These are phyloP conservation scores for Penicillium coffeae DNA, from an alignment of 495 filamentous ascomycete genomes.

Conservation along the genomic window DNA sequence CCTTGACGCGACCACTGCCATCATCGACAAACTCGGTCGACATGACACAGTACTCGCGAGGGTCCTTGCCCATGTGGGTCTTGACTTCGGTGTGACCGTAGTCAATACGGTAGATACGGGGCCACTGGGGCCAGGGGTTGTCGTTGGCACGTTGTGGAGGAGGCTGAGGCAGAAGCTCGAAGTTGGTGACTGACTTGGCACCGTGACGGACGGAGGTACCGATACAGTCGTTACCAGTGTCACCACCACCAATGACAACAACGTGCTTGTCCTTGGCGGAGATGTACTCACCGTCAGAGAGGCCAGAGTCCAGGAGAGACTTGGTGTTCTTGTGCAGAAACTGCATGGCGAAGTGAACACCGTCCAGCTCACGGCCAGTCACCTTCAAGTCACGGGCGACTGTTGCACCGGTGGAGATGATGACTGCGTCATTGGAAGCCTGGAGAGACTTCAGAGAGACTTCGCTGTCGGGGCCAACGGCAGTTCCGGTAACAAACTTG, in stretches of 20 bases:
- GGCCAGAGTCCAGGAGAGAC: constrained; percentile 89
- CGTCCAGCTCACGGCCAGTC: constrained; percentile 82
- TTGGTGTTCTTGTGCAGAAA: constrained; percentile 99
- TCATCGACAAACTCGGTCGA: constrained; percentile 97
- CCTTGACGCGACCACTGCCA: constrained; percentile 82
- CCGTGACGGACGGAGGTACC: constrained; percentile 97
- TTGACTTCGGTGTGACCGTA: constrained; percentile 97
- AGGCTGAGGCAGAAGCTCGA: constrained; percentile 94
- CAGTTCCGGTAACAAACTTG: constrained; percentile 70
- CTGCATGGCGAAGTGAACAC: constrained; percentile 98
- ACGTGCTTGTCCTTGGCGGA: constrained; percentile 97
- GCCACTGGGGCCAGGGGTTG: constrained; percentile 99
- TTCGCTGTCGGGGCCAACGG: constrained; percentile 72
- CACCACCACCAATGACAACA: constrained; percentile 96
- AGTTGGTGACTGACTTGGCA: constrained; percentile 95
- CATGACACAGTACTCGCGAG: constrained; percentile 98
- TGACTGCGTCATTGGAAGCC: constrained; percentile 73
- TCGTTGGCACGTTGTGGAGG: constrained; percentile 90
- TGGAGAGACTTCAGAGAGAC: constrained; percentile 74
- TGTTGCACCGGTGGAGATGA: constrained; percentile 95
- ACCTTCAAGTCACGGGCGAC: constrained; percentile 96
- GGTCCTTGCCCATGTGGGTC: constrained; percentile 95
- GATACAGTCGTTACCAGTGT: constrained; percentile 99
- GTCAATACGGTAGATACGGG: constrained; percentile 95
- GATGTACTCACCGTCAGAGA: constrained; percentile 85